Evolutionary conservation across 2,329 filamentous ascomycete genomes (phyloP).

Genomic region (Phaeosphaeriaceae sp.): DNA sequence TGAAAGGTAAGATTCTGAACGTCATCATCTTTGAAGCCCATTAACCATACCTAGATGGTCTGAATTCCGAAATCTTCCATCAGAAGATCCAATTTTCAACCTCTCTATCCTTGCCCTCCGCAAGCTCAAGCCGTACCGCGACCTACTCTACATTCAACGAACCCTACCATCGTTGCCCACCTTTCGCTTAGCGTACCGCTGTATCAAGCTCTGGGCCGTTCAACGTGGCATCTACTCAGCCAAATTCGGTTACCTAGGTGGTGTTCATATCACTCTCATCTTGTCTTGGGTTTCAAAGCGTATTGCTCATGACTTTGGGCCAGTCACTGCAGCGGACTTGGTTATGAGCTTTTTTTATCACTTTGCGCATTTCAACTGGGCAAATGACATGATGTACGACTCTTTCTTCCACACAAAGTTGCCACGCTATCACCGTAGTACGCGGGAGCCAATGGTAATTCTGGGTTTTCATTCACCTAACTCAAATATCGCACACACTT

Average conservation of each 20-base stretch:
- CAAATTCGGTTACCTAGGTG: conserved; percentile 69
- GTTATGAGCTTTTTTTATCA: conserved; percentile 67
- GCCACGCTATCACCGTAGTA: conserved; percentile 59
- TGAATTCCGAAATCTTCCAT: conserved; percentile 50
- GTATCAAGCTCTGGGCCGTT: conserved; percentile 68
- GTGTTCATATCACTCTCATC: conserved; percentile 69
- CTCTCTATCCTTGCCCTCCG: conserved; percentile 63
- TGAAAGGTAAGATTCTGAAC: conserved; percentile 50
- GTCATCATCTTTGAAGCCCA: not conserved
- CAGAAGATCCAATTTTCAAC: conserved; percentile 61
- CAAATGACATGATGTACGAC: conserved; percentile 61
- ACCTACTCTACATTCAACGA: conserved; percentile 65
- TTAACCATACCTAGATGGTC: conserved; percentile 43
- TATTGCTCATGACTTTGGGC: conserved; percentile 28
- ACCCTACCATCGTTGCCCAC: conserved; percentile 65
- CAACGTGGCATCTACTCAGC: conserved; percentile 68
- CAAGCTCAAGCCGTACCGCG: conserved; percentile 69
- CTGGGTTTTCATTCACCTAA: conserved; percentile 67
- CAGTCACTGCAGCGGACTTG: conserved; percentile 58
- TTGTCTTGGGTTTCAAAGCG: conserved; percentile 66
- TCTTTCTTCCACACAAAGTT: conserved; percentile 58
- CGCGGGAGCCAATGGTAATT: conserved; percentile 67
- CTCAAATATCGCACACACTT: conserved; percentile 64
- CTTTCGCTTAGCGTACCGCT: conserved; percentile 65
- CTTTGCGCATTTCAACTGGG: conserved; percentile 68